phyloP scores from a whole-genome alignment of 2,329 filamentous ascomycete species.

The Elsinoe australis region DNA sequence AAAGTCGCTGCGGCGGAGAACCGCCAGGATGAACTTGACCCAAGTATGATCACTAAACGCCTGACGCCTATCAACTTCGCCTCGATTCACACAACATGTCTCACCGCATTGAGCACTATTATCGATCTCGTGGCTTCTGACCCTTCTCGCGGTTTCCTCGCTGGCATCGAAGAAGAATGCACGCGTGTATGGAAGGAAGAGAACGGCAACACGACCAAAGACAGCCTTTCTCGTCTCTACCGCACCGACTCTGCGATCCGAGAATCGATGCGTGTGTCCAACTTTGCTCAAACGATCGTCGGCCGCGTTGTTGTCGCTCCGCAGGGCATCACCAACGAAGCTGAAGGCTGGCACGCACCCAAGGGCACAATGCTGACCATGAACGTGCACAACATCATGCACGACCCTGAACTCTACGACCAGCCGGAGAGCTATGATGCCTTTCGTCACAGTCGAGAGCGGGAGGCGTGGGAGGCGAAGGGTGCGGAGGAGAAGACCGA shows the following conservation, averaged over 20 bases:
- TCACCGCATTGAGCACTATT: conserved; percentile 44
- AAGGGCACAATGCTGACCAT: conserved; percentile 23
- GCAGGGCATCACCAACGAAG: conserved; percentile 24
- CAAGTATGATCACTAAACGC: conserved; percentile 44
- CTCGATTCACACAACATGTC: conserved; percentile 51
- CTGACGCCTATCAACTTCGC: conserved; percentile 52
- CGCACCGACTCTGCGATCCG: conserved; percentile 28
- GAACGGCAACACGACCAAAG: conserved; percentile 23
- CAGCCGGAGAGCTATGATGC: conserved; percentile 27
- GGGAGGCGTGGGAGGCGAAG: conserved; percentile 23
- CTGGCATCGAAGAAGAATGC: conserved; percentile 29
- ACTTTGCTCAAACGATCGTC: conserved; percentile 23
- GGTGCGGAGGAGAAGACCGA: conserved; percentile 17
- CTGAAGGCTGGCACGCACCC: conserved; percentile 24
- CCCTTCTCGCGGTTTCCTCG: conserved; percentile 31
- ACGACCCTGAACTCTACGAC: conserved; percentile 27
- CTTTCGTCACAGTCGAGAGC: conserved; percentile 27
- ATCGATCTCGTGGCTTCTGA: conserved; percentile 42
- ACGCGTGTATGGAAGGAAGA: conserved; percentile 20
- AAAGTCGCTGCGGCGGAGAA: conserved; percentile 43
- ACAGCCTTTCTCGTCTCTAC: conserved; percentile 24
- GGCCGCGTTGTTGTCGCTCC: conserved; percentile 25
- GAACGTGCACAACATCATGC: conserved; percentile 24
- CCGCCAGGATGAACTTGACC: conserved; percentile 38
- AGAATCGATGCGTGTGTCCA: conserved; percentile 27